Conservation (phyloP, 352 stramenopile species). For the Globisporangium spinosum region DNA sequence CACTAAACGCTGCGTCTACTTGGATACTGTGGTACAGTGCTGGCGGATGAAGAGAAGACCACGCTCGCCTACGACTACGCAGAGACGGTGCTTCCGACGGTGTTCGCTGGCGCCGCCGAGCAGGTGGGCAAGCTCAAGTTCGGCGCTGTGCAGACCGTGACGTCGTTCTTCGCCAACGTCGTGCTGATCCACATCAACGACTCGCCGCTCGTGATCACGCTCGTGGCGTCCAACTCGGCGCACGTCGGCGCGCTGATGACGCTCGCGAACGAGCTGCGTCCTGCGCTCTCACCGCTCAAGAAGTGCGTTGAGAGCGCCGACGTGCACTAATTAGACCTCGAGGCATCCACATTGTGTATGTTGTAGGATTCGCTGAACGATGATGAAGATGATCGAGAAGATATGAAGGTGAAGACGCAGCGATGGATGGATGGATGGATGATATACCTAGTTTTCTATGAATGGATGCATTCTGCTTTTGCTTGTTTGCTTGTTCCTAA, state of each 20-base stretch:
- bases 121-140: constrained; percentile 84
- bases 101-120: constrained; percentile 72
- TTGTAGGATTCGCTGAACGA: too few relatives aligned
- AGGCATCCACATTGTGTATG: background rate
- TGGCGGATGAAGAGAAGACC: constrained; percentile 36
- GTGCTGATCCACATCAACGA: constrained; percentile 80
- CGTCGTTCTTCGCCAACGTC: constrained; percentile 67
- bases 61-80: constrained; percentile 62
- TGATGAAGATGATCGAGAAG: background rate
- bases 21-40: constrained; percentile 26
- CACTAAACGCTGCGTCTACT: background rate
- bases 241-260: constrained; percentile 58
- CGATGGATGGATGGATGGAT: constrained; percentile 2
- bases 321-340: constrained; percentile 37
- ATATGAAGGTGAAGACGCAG: background rate
- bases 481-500: background rate
- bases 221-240: constrained; percentile 60
- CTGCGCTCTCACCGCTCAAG: constrained; percentile 63
- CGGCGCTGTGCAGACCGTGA: constrained; percentile 63
- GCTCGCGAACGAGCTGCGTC: constrained; percentile 50
- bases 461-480: constrained; percentile 5
- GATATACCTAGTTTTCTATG: constrained; percentile 7
- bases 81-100: constrained; percentile 72
- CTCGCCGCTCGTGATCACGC: constrained; percentile 69
- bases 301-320: constrained; percentile 71